Base-by-base conservation (phyloP, 257 asterid species). In the Solanum dulcamara region DNA sequence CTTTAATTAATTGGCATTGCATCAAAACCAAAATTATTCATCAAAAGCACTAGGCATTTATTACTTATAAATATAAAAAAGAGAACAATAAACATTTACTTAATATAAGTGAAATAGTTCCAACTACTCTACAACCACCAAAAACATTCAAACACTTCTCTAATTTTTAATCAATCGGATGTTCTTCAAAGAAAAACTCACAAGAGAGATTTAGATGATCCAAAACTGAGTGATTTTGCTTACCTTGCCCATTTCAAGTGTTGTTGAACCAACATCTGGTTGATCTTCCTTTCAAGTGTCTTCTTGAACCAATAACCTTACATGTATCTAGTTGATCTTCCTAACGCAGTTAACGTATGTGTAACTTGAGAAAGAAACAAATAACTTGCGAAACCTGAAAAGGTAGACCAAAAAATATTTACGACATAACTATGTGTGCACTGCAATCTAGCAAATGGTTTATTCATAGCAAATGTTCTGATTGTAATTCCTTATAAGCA, bases 321-420 rank as follows among this genome's bases (percentile, higher is more conserved):
- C 70, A 62, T 60, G 44, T 12, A 74, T 85, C 87, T 79, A 83
- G 37, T 84, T 88, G 44, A 94, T 91, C 92, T 85, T 93, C 93
- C 81, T 90, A 22, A 94, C 85, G 2, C 96, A 90, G 93, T 95
- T 96, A 60, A 91, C 96, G 30, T 87, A 93, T 68, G 98, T 92
- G 83, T 93, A 94, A 86, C 99, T 94, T 6, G 98, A 94, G 90
- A 96, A 91, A 18, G 90, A 88, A 87, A 96, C 97, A 82, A 96
- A 96, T 77, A 95, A 91, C 92, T 96, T 96, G 72, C 97, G 91
- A 44, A 89, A 95, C 99, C 99, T 94, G 97, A 93, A 93, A 80
- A 70, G 11, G 48, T 32, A 84, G 72, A 66, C 83, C 42, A 20
- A 79, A 48, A 28, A 0, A 9, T 18, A 79, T 10, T 79, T 48